Percentiles rank a stretch among this genome's conserved stretches.
Conservation (phyloP, 768 basidiomycete genomes). For the Erythrobasidium yunnanense region DNA sequence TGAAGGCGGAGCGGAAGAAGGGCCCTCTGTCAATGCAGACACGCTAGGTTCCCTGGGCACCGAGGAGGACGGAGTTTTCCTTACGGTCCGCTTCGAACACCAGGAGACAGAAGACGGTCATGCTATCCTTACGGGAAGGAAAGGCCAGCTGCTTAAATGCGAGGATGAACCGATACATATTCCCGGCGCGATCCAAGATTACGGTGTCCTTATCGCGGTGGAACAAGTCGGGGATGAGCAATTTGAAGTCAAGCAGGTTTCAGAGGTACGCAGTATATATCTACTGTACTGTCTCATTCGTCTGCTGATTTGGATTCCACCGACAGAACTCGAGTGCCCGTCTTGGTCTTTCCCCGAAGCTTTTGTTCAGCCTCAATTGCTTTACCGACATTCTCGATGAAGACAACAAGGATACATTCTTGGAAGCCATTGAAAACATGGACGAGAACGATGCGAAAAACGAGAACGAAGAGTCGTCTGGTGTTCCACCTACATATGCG, state of each 20-base stretch:
- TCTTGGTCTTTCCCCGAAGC: conserved; percentile 60
- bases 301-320: background rate
- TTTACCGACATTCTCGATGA: conserved; percentile 61
- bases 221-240: conserved; percentile 53
- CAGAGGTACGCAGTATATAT: conserved; percentile 50
- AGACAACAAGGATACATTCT: conserved; percentile 55
- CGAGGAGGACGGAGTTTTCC: conserved; percentile 40
- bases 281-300: background rate
- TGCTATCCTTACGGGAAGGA: conserved; percentile 54
- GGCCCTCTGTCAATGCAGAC: conserved; percentile 5
- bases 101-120: conserved; percentile 57
- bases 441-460: conserved; percentile 47
- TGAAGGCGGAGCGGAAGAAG: conserved; percentile 19
- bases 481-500: background rate
- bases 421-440: conserved; percentile 64
- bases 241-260: conserved; percentile 62
- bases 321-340: conserved; percentile 60
- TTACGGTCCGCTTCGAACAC: conserved; percentile 60
- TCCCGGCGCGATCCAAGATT: conserved; percentile 70
- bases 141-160: conserved; percentile 56
- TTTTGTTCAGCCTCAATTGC: conserved; percentile 61
- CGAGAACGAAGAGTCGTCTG: conserved; percentile 38
- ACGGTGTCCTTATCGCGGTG: conserved; percentile 65
- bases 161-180: conserved; percentile 79
- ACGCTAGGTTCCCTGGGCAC: conserved; percentile 12